These are phyloP conservation scores for Cytospora mali DNA, from an alignment of 2,329 filamentous ascomycete species.

Conservation along the genomic window DNA sequence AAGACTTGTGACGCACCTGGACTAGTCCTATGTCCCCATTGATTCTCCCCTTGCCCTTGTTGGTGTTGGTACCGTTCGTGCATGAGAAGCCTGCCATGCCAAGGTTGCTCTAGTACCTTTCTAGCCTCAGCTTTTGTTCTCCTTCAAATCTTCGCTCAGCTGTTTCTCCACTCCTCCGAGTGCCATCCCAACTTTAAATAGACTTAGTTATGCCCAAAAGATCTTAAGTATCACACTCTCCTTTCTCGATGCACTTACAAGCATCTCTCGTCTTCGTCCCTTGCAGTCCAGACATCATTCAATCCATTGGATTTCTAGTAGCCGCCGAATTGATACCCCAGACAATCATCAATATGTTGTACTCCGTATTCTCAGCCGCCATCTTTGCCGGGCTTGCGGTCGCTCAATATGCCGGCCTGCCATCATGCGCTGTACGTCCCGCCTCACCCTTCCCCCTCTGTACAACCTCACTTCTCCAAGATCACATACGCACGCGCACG, in stretches of 20 bases:
- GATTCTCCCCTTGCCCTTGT: neutral
- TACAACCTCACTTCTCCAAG: neutral
- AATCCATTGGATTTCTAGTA: too few relatives aligned
- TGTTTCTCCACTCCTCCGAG: neutral
- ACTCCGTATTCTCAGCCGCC: constrained; percentile 46
- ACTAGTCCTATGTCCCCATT: neutral
- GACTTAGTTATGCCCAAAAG: neutral
- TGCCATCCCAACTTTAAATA: neutral
- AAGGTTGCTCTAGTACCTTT: neutral
- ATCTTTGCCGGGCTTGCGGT: constrained; percentile 56
- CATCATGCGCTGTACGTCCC: constrained; percentile 58
- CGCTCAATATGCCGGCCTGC: constrained; percentile 52
- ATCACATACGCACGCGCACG: too few relatives aligned
- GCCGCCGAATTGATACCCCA: neutral
- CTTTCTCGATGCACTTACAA: neutral
- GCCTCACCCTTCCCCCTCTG: neutral
- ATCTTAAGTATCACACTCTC: neutral
- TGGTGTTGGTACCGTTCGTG: neutral
- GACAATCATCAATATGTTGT: constrained; percentile 48
- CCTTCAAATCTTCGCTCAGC: neutral
- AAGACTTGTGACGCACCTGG: neutral
- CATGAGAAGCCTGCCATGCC: too few relatives aligned
- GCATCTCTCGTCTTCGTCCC: neutral
- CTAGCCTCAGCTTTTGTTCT: neutral
- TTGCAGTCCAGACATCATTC: neutral